Conservation (phyloP, 2,329 filamentous ascomycete genomes). For the Herpotrichia juniperi region DNA sequence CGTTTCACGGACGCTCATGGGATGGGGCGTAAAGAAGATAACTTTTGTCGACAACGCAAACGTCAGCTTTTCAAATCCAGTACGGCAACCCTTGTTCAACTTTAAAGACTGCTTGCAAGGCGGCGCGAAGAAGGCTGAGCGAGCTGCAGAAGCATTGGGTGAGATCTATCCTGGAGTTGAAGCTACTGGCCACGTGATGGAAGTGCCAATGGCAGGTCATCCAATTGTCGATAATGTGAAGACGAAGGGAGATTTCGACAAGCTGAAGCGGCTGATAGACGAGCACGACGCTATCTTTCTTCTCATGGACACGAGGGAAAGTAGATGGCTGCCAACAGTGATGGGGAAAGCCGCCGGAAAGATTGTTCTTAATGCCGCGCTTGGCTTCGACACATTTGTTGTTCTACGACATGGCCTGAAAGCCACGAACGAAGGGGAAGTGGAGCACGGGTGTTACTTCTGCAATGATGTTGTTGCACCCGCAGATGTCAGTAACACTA, state of each 20-base stretch:
- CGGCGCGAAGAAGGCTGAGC: constrained; percentile 80
- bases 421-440: constrained; percentile 52
- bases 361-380: constrained; percentile 93
- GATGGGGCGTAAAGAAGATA: constrained; percentile 94
- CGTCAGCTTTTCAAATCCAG: constrained; percentile 96
- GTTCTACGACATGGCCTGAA: constrained; percentile 93
- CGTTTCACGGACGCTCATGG: constrained; percentile 88
- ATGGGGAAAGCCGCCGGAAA: constrained; percentile 94
- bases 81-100: constrained; percentile 89
- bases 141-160: constrained; percentile 79
- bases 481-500: constrained; percentile 72
- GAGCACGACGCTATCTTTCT: constrained; percentile 92
- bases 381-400: constrained; percentile 96
- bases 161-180: constrained; percentile 93
- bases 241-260: constrained; percentile 75
- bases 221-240: constrained; percentile 76
- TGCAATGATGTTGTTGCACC: constrained; percentile 98
- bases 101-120: constrained; percentile 89
- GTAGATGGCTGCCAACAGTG: constrained; percentile 91
- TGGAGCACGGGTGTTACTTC: constrained; percentile 92
- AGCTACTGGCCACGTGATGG: constrained; percentile 77
- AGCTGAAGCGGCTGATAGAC: constrained; percentile 75
- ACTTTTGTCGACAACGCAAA: constrained; percentile 93
- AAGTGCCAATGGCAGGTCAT: constrained; percentile 95
- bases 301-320: constrained; percentile 96